Evolutionary conservation across 305 asterid species (phyloP).

Genomic region (Solanum hybrid): DNA sequence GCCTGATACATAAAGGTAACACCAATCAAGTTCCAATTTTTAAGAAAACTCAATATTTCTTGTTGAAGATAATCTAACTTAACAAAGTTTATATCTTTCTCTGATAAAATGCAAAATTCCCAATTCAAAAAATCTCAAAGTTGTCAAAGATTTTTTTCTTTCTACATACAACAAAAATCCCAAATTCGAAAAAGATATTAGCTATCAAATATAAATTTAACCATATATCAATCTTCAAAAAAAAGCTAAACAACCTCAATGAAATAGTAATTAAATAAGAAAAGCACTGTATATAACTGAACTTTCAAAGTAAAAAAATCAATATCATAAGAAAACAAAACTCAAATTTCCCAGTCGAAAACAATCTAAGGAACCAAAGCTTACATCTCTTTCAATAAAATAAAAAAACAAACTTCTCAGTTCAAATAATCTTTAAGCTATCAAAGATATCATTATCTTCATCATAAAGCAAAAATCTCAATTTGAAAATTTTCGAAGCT

Average conservation of each 20-base stretch:
- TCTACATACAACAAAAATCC: neutral
- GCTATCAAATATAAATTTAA: neutral
- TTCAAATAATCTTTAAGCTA: neutral
- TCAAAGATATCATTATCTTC: neutral
- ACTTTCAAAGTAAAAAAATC: neutral
- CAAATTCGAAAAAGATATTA: neutral
- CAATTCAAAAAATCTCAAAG: neutral
- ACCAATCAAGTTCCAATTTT: neutral
- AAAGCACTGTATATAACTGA: neutral
- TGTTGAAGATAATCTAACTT: neutral
- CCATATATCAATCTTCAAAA: neutral
- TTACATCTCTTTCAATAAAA: neutral
- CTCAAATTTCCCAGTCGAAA: neutral
- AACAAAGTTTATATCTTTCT: neutral
- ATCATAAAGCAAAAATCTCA: neutral
- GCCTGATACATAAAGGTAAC: slow-evolving; percentile 22
- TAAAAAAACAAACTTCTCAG: neutral
- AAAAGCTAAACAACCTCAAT: neutral
- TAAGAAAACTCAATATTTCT: neutral
- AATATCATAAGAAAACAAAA: neutral
- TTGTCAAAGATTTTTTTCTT: neutral
- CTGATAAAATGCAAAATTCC: neutral
- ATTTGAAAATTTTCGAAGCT: neutral
- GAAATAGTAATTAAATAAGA: neutral
- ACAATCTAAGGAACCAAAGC: neutral